These are phyloP conservation scores for Ambrosia artemisiifolia DNA, from an alignment of 129 eudicot species.

Conservation along the genomic window DNA sequence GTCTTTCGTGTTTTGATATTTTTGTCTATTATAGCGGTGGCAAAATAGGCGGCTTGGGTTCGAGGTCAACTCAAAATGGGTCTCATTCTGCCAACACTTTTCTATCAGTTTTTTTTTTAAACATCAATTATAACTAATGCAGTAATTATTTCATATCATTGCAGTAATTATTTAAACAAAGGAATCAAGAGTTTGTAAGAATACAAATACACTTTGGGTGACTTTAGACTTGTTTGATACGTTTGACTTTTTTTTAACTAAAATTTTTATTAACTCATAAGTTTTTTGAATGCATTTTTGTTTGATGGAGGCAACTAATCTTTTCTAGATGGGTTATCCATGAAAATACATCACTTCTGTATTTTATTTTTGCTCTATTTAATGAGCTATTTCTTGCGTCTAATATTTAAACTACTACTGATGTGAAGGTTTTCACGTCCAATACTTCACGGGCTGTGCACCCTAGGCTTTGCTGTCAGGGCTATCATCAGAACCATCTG, in stretches of 20 bases:
- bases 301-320: neutral
- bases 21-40: neutral
- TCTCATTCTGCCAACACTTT: neutral
- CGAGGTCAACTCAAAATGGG: neutral
- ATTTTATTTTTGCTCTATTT: neutral
- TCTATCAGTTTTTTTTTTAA: neutral
- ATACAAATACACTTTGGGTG: neutral
- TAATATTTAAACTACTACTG: neutral
- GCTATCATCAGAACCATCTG: slow-evolving; percentile 73
- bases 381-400: slow-evolving; percentile 1
- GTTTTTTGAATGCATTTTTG: neutral
- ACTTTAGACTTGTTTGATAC: neutral
- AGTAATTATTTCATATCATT: neutral
- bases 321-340: neutral
- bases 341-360: neutral
- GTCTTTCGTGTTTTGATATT: neutral
- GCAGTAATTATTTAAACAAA: neutral
- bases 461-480: slow-evolving; percentile 90
- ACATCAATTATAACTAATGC: neutral
- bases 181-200: neutral
- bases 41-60: neutral
- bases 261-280: neutral
- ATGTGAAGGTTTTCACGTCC: slow-evolving; percentile 82
- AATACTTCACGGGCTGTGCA: slow-evolving; percentile 90
- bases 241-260: neutral